These are phyloP conservation scores for Hemisphaericaspora xylofermentans DNA, from an alignment of 1,139 yeast species.

Conservation along the genomic window DNA sequence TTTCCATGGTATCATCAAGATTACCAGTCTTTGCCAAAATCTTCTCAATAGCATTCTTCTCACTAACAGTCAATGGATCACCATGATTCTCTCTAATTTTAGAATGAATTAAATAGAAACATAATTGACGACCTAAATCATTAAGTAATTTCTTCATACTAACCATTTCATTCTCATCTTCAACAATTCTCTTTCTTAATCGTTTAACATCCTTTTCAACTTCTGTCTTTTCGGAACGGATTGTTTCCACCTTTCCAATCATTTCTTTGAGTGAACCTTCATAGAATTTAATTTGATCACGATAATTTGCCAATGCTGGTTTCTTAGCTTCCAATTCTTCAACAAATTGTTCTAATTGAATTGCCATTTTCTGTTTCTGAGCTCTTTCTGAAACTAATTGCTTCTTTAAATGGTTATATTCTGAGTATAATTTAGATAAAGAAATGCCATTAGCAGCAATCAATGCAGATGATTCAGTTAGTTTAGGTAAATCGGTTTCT, in stretches of 20 bases:
- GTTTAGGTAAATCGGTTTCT: conserved; percentile 41
- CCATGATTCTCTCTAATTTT: conserved; percentile 52
- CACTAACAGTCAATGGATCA: conserved; percentile 59
- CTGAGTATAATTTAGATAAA: conserved; percentile 66
- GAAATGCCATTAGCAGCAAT: conserved; percentile 60
- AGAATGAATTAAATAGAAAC: conserved; percentile 66
- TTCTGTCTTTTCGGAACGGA: conserved; percentile 39
- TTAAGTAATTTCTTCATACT: conserved; percentile 55
- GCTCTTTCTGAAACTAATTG: conserved; percentile 69
- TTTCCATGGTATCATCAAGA: conserved; percentile 31
- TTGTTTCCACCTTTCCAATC: conserved; percentile 37
- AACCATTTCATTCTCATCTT: conserved; percentile 40
- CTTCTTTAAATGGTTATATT: conserved; percentile 62
- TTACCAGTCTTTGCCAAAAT: conserved; percentile 40
- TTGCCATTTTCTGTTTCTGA: conserved; percentile 68
- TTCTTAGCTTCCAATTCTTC: conserved; percentile 77
- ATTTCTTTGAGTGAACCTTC: conserved; percentile 41
- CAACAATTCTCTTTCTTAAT: conserved; percentile 28
- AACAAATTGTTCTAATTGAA: conserved; percentile 69
- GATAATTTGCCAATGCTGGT: conserved; percentile 71
- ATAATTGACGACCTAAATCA: conserved; percentile 81
- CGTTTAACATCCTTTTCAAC: conserved; percentile 39
- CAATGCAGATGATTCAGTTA: conserved; percentile 37
- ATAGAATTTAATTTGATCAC: conserved; percentile 51
- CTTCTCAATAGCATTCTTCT: conserved; percentile 52